Evolutionary conservation across 345 rosid species (phyloP), one percentile per base, ranked within the genome.

Genomic region (Salix koriyanagi): DNA sequence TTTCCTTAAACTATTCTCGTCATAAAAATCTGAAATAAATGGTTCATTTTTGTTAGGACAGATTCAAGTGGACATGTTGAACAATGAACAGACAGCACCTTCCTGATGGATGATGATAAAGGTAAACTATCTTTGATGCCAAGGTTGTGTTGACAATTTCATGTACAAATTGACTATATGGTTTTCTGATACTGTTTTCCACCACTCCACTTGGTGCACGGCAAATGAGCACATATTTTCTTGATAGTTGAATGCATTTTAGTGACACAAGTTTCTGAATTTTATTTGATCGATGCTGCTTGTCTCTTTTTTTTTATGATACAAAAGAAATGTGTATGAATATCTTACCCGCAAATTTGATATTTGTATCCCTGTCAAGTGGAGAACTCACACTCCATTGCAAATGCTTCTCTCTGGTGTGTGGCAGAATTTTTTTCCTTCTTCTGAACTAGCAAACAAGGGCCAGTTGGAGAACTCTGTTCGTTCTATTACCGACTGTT

Each of bases 31-130:
- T 77, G 62, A 72, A 73, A 26, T 37, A 15, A 15, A 50, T 60
- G 30, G 37, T 56, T 65, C 19, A 70, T 56, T 72, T 75, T 68
- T 83, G 34, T 70, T 60, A 87, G 89, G 88, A 50, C 89, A 80
- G 79, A 76, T 68, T 79, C 84, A 78, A 62, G 72, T 46, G 37
- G 75, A 82, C 7, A 70, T 70, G 66, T 69, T 74, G 65, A 84
- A 83, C 83, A 82, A 65, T 76, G 82, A 84, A 69, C 75, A 68
- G 81, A 37, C 74, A 73, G 77, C 32, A 62, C 80, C 70, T 70
- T 56, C 69, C 69, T 19, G 26, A 37, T 76, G 74, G 64, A 67
- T 73, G 65, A 72, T 78, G 76, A 71, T 65, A 42, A 23, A 28
- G 25, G 69, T n/a, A 50, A 48, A 61, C 14, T 28, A 13, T 52